Evolutionary conservation across 2,329 filamentous ascomycete genomes (phyloP), one percentile per base, ranked within the genome.

Genomic region (Apiospora aurea): DNA sequence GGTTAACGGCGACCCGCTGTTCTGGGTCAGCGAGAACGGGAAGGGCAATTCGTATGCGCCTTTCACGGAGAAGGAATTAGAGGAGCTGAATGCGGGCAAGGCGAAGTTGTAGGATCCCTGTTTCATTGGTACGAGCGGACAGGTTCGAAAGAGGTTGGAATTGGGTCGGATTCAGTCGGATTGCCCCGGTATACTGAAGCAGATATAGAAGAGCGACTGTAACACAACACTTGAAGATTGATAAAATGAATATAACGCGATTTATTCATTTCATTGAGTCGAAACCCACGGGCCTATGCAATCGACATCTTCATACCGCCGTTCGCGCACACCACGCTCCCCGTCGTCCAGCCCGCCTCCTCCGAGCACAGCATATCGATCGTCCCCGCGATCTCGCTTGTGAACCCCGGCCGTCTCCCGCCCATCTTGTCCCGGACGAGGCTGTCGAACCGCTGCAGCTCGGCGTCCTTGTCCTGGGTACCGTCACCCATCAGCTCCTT

Each of bases 51-150:
- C 84, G 2, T 93, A 93, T 80, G 83, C 88, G 8, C 84, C 87
- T 0, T 93, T 92, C 76, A 86, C 83, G 0, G 80, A 84, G 74
- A 80, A 82, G 38, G 89, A 93, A 75, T 93, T 90, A 90, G 85
- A 87, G 26, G 78, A 75, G 49, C 77, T 92, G 72, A 81, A 79
- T 53, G 77, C 78, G n/a, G 83, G 84, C 3, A 81, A 75, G 38
- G 85, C 84, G 7, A 86, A 83, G 72, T 77, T 89, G 73, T 89
- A 77, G 43, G 66, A 41, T n/a, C 6, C n/a, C 6, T 41, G 5
- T n/a, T 38, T 21, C 21, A 64, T 14, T 21, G 26, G 8, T 38
- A 64, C 7, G 29, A 21, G 29, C 57, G 57, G 21, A 38, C 34
- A 64, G 24, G 4, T 13, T n/a, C 10, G 57, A 5, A 21, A 14